Percentiles rank a stretch among this genome's conserved stretches.
Conservation (phyloP, 2,329 filamentous ascomycete genomes). For the Neonectria faginata region DNA sequence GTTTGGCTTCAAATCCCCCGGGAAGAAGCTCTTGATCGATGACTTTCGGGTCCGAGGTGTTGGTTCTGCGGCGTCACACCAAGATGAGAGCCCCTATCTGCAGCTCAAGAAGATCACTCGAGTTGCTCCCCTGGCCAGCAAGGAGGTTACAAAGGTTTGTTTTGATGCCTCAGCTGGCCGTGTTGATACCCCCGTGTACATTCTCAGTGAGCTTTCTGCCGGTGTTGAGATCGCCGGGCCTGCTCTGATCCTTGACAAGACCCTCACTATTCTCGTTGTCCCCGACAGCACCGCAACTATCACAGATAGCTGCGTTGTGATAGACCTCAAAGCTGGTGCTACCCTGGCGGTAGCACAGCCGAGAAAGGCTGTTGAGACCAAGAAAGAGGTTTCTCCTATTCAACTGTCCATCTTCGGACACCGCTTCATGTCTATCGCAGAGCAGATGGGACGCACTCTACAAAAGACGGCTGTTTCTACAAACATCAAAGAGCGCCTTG, state of each 20-base stretch:
- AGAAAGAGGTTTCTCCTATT: conserved; percentile 70
- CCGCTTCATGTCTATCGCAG: conserved; percentile 86
- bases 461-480: conserved; percentile 83
- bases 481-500: conserved; percentile 84
- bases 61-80: conserved; percentile 35
- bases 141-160: conserved; percentile 29
- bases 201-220: conserved; percentile 37
- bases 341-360: conserved; percentile 1
- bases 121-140: conserved; percentile 11
- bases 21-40: conserved; percentile 56
- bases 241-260: conserved; percentile 72
- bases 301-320: conserved; percentile 52
- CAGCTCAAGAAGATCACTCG: conserved; percentile 35
- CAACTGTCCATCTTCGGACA: conserved; percentile 82
- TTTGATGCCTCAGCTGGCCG: conserved; percentile 33
- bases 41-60: conserved; percentile 57
- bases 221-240: conserved; percentile 46
- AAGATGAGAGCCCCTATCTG: conserved; percentile 37
- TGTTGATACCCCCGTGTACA: conserved; percentile 44
- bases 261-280: conserved; percentile 80
- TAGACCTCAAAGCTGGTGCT: conserved; percentile 44
- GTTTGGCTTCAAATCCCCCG: conserved; percentile 71
- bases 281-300: conserved; percentile 49
- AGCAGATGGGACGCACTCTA: conserved; percentile 84
- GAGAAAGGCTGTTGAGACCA: conserved; percentile 13